Evolutionary conservation across 192 early-diverging fungal species (phyloP).

Genomic region (Backusella liffmaniae): DNA sequence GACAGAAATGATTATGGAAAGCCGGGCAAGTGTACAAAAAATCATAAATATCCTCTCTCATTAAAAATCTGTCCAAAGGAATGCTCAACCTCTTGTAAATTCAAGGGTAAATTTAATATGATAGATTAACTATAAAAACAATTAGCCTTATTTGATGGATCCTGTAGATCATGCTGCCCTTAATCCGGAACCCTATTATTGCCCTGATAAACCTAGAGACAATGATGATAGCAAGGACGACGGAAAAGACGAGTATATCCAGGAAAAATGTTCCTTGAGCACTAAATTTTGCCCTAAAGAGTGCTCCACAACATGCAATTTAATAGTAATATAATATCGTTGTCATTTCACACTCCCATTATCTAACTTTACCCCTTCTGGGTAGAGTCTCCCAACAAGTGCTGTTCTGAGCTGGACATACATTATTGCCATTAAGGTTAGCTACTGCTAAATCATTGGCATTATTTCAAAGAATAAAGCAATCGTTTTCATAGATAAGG

Average conservation of each 20-base stretch:
- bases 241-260: background rate
- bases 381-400: background rate
- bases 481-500: background rate
- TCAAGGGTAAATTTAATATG: background rate
- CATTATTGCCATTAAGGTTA: background rate
- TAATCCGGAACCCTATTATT: background rate
- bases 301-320: background rate
- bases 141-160: background rate
- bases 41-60: background rate
- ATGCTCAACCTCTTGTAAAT: background rate
- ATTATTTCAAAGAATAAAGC: background rate
- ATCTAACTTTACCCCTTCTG: background rate
- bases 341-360: constrained; percentile 9
- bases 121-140: background rate
- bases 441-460: background rate
- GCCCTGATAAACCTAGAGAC: background rate
- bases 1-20: background rate
- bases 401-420: background rate
- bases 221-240: background rate
- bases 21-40: background rate
- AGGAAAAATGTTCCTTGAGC: background rate
- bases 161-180: background rate
- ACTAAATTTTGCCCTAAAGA: background rate
- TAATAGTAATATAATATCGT: background rate
- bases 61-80: background rate